phyloP scores from a whole-genome alignment of 495 filamentous ascomycete species.

The Podospora pseudopauciseta region DNA sequence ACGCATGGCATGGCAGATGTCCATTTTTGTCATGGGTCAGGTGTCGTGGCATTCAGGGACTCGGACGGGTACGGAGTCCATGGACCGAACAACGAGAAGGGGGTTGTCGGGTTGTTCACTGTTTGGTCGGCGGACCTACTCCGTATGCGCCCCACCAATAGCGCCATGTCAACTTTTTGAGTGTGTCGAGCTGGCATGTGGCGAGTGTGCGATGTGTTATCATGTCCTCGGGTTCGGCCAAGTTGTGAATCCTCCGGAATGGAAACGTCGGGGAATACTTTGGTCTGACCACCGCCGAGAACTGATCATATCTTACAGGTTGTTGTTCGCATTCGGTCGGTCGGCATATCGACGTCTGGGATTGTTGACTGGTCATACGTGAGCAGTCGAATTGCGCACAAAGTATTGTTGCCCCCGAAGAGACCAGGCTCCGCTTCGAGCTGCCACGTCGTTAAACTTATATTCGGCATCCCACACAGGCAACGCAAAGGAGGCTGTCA shows the following conservation, averaged over 20 bases:
- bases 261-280: not conserved
- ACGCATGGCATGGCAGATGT: not conserved
- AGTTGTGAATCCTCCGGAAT: not conserved
- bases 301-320: not conserved
- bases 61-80: not conserved
- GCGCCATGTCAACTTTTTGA: not conserved
- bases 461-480: not conserved
- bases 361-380: not conserved
- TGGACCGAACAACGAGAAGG: not conserved
- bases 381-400: not conserved
- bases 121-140: not conserved
- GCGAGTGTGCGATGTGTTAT: not conserved
- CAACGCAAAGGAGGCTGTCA: not conserved
- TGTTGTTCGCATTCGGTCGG: not conserved
- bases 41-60: not conserved
- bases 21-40: not conserved
- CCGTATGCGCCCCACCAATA: not conserved
- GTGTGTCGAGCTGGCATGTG: not conserved
- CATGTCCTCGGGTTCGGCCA: not conserved
- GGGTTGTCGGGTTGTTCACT: not conserved
- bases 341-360: not conserved
- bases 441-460: conserved; percentile 11
- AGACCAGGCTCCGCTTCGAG: conserved; percentile 8
- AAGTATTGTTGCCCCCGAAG: not conserved
- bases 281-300: not conserved